These are phyloP conservation scores for Aspergillus ostianus DNA, from an alignment of 495 filamentous ascomycete genomes.

Conservation along the genomic window DNA sequence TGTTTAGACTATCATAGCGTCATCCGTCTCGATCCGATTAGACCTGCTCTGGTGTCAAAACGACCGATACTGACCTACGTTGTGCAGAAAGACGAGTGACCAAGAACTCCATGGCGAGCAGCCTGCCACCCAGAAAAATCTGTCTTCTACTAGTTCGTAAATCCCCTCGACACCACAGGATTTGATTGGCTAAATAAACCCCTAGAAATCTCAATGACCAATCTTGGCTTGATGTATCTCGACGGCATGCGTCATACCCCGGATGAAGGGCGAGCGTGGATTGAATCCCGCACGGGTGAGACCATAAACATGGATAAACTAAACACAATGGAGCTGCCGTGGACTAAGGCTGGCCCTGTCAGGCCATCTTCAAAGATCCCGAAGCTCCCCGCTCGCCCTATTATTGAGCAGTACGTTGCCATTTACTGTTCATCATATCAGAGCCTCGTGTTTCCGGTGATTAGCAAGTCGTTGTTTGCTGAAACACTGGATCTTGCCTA, in stretches of 20 bases:
- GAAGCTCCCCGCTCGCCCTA: not conserved
- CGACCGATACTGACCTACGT: no score
- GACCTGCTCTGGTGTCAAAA: no score
- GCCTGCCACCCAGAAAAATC: no score
- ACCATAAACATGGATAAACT: constrained; percentile 13
- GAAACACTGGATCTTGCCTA: constrained; percentile 22
- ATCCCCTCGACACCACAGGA: no score
- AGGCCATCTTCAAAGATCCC: not conserved
- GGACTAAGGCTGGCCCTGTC: not conserved
- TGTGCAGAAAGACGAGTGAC: no score
- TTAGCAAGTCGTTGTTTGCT: constrained; percentile 15
- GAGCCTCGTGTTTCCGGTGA: constrained; percentile 18
- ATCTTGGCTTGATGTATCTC: constrained; percentile 1
- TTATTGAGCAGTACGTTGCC: constrained; percentile 13
- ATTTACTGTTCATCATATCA: constrained; percentile 14
- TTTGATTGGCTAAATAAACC: not conserved
- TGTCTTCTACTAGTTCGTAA: no score
- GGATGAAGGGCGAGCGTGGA: constrained; percentile 11
- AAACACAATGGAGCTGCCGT: constrained; percentile 9
- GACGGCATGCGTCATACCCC: constrained; percentile 6
- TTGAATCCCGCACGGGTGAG: constrained; percentile 16
- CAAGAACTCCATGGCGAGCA: no score
- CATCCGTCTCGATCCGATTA: not conserved
- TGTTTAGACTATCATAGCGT: not conserved
- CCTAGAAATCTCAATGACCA: not conserved